phyloP scores from a whole-genome alignment of 352 stramenopile genomes.

The Phytophthora meadii region DNA sequence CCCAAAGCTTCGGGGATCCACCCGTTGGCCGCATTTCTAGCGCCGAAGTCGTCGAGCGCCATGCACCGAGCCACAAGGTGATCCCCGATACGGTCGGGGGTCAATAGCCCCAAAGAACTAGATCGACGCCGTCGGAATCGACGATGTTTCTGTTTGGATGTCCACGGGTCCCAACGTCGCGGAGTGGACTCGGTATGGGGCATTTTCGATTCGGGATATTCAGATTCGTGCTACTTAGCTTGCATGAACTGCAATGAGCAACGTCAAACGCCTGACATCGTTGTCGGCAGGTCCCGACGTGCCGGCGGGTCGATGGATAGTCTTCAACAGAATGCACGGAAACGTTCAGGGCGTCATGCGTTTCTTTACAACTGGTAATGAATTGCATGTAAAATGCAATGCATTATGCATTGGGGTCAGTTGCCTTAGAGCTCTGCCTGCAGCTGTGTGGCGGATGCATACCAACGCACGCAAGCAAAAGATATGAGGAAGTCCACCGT shows the following conservation, averaged over 20 bases:
- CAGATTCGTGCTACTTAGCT: background rate
- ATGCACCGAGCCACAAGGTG: constrained; percentile 37
- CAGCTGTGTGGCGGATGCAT: constrained; percentile 1
- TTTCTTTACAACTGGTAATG: constrained; percentile 7
- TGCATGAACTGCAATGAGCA: constrained; percentile 15
- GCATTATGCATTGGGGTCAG: constrained; percentile 2
- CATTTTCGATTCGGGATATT: constrained; percentile 7
- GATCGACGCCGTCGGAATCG: constrained; percentile 9
- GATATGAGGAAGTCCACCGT: no score
- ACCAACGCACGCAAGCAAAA: constrained; percentile 1
- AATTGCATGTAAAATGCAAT: no score
- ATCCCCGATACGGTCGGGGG: constrained; percentile 34
- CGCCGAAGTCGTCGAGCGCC: constrained; percentile 23
- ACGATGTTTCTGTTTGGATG: constrained; percentile 22
- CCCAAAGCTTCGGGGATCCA: constrained; percentile 20
- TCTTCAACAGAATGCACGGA: constrained; percentile 10
- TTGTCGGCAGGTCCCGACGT: background rate
- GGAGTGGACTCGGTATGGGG: constrained; percentile 8
- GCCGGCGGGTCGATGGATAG: constrained; percentile 27
- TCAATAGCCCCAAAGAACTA: constrained; percentile 14
- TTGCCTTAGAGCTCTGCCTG: background rate
- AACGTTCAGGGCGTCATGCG: constrained; percentile 1
- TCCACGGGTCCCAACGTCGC: constrained; percentile 32
- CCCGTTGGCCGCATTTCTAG: constrained; percentile 12
- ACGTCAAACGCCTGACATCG: constrained; percentile 2